Evolutionary conservation across 148 eudicot genomes (phyloP).

Genomic region (Nepenthes mirabilis): DNA sequence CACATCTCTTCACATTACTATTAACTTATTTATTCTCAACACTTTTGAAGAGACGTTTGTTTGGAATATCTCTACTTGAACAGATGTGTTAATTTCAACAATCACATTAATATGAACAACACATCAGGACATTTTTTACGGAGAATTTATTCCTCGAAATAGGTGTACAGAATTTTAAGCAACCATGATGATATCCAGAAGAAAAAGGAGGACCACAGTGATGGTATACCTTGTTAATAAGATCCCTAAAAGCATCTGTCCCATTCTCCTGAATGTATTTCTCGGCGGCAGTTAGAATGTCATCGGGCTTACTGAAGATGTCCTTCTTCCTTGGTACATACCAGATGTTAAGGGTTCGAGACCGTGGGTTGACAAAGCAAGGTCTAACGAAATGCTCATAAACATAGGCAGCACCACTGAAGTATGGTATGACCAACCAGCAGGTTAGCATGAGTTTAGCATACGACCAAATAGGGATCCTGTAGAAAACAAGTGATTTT

Average conservation of each 20-base stretch:
- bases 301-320: constrained; percentile 44
- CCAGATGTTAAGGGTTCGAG: constrained; percentile 46
- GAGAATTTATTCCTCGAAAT: no score
- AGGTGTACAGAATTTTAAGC: no score
- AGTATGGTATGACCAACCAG: constrained; percentile 95
- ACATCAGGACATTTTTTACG: no score
- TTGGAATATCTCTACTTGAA: no score
- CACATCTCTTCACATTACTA: no score
- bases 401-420: constrained; percentile 92
- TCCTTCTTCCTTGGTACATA: constrained; percentile 57
- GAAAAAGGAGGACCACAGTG: background rate
- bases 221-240: constrained; percentile 43
- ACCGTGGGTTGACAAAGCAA: constrained; percentile 35
- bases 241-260: constrained; percentile 49
- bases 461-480: constrained; percentile 91
- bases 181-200: no score
- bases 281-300: constrained; percentile 68
- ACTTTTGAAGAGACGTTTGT: no score
- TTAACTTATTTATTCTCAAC: no score
- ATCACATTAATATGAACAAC: no score
- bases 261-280: constrained; percentile 70
- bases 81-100: no score
- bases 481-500: constrained; percentile 10
- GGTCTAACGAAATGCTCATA: constrained; percentile 81
- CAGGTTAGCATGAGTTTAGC: constrained; percentile 65